A percentile compares a stretch with the other conserved stretches of the same genome.
phyloP scores from a whole-genome alignment of 176 grass and related monocot species.

The Otatea glauca region DNA sequence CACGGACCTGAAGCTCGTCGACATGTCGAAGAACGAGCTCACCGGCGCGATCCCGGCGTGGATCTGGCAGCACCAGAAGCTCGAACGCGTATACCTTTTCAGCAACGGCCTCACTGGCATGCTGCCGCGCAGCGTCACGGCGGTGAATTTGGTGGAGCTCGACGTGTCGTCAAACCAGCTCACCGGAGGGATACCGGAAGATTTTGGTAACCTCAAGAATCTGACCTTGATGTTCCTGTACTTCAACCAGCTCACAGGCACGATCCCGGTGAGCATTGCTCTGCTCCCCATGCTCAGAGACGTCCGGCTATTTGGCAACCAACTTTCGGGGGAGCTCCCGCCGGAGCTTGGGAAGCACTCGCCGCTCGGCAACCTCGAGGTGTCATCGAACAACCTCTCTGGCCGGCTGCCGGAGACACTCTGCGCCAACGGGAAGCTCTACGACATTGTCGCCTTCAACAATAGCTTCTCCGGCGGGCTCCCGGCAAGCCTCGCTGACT shows the following conservation, averaged over 20 bases:
- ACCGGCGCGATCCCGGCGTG: slow-evolving; percentile 56
- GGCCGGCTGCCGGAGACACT: slow-evolving; percentile 55
- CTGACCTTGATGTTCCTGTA: slow-evolving; percentile 49
- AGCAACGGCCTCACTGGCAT: slow-evolving; percentile 47
- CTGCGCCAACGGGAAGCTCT: slow-evolving; percentile 49
- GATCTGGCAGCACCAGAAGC: slow-evolving; percentile 52
- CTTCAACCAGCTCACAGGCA: slow-evolving; percentile 57
- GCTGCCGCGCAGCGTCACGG: slow-evolving; percentile 35
- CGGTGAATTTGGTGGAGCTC: slow-evolving; percentile 31
- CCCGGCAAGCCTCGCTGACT: slow-evolving; percentile 49
- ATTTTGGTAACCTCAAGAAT: slow-evolving; percentile 49
- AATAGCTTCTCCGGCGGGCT: slow-evolving; percentile 64
- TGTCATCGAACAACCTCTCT: slow-evolving; percentile 55
- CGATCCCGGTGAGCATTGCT: slow-evolving; percentile 63
- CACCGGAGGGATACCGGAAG: slow-evolving; percentile 59
- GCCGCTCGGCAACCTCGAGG: slow-evolving; percentile 56
- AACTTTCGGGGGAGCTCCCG: slow-evolving; percentile 61
- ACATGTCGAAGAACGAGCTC: slow-evolving; percentile 42
- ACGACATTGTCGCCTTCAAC: slow-evolving; percentile 58
- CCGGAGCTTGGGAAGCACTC: slow-evolving; percentile 70
- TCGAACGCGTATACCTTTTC: slow-evolving; percentile 33
- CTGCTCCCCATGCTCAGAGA: slow-evolving; percentile 41
- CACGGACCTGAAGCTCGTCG: slow-evolving; percentile 29
- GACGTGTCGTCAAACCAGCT: slow-evolving; percentile 64
- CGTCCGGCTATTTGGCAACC: slow-evolving; percentile 63